Evolutionary conservation across 768 basidiomycete genomes (phyloP), one percentile per base, ranked within the genome.

Genomic region (Panus rudis): DNA sequence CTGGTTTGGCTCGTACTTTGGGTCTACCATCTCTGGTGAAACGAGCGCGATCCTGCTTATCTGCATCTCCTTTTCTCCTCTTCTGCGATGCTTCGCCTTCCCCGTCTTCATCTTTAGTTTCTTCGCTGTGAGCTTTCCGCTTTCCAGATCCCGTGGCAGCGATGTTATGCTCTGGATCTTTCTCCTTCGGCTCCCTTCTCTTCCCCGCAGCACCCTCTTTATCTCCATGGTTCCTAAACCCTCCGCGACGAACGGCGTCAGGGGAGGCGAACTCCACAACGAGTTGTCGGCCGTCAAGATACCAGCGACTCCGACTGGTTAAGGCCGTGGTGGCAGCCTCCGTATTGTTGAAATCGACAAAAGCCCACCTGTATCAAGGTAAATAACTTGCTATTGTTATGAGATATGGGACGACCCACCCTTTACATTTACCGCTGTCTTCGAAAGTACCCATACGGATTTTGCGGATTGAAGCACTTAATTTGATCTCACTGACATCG

Each of bases 391-490:
- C 25, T 39, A 21, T 39, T 38, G n/a, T 42, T 7, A n/a, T 37
- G 41, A 46, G 13, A 17, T 4, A 2, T 35, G 35, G 8, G 13
- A 21, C n/a, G 1, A 67, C 73, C 46, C 57, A 96, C 94, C 94
- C 94, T 72, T 98, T 99, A 67, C 94, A 98, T 41, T 78, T 64
- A 7, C 94, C 96, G 38, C 79, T 87, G 62, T 99, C 94, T 60
- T 97, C 92, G 52, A 99, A 99, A 14, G 92, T 93, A 4, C 92
- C 92, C 76, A 99, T 75, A 5, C 94, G 79, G 22, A 99, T 67
- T 58, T 91, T 91, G 48, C 86, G 73, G 67, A 84, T 74, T 7
- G n/a, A 7, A 8, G 6, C 33, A 17, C 10, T 20, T 16, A 20
- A 20, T n/a, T 30, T 30, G 10, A 30, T 10, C 27, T 25, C 17